phyloP scores from a whole-genome alignment of 805 yeast species.

The Yarrowia sp. region DNA sequence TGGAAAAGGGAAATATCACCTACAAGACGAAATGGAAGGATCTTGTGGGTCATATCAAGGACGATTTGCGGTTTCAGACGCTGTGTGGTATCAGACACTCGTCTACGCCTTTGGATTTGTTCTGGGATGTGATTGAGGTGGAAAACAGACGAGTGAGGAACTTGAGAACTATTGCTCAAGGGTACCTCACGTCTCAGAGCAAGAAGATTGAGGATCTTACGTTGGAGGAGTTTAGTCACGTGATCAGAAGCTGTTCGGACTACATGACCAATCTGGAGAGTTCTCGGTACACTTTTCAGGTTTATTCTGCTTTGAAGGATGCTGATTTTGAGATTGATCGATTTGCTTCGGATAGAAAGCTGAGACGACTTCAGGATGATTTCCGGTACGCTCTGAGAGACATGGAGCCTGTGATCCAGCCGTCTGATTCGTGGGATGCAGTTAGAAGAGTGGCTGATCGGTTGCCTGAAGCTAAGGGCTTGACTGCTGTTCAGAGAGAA shows the following conservation, averaged over 20 bases:
- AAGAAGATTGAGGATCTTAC: constrained; percentile 43
- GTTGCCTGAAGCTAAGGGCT: constrained; percentile 50
- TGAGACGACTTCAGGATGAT: constrained; percentile 48
- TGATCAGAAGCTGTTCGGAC: constrained; percentile 43
- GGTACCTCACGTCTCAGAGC: background rate
- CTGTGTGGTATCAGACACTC: constrained; percentile 74
- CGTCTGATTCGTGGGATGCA: constrained; percentile 52
- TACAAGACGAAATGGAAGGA: constrained; percentile 69
- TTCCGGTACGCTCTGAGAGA: constrained; percentile 47
- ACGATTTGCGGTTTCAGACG: constrained; percentile 63
- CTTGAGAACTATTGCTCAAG: constrained; percentile 58
- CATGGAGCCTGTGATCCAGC: constrained; percentile 47
- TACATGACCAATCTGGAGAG: constrained; percentile 28
- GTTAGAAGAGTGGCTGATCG: constrained; percentile 48
- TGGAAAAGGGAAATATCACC: constrained; percentile 50
- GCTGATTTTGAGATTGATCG: constrained; percentile 45
- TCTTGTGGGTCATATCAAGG: constrained; percentile 58
- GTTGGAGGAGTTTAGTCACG: constrained; percentile 43
- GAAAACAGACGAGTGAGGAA: constrained; percentile 62
- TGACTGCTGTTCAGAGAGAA: constrained; percentile 49
- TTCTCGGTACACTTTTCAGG: constrained; percentile 13
- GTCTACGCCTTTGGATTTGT: constrained; percentile 76
- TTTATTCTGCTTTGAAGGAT: constrained; percentile 35
- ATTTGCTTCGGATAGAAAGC: constrained; percentile 46
- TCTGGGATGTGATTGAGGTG: constrained; percentile 74